A percentile compares a stretch with the other conserved stretches of the same genome.
These are phyloP conservation scores for Mycena sanguinolenta DNA, from an alignment of 768 basidiomycete species.

Conservation along the genomic window DNA sequence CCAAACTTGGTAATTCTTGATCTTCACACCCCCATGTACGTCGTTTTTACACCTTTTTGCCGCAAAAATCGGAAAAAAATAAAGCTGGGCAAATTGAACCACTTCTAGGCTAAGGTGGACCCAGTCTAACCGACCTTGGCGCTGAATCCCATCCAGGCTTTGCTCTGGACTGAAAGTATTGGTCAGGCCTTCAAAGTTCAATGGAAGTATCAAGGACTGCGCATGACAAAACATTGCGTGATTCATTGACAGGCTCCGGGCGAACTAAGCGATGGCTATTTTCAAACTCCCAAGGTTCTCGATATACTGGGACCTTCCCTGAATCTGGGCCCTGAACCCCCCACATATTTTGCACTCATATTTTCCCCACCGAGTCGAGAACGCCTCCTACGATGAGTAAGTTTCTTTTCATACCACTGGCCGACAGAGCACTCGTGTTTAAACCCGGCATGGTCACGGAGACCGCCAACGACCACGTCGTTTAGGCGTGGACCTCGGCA, in stretches of 20 bases:
- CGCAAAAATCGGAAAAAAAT: background rate
- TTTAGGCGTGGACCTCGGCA: background rate
- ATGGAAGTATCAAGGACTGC: background rate
- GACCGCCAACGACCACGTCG: background rate
- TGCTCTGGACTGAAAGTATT: background rate
- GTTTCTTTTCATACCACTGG: background rate
- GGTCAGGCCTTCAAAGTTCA: too few species aligned
- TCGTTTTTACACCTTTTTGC: background rate
- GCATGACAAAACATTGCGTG: constrained; percentile 1
- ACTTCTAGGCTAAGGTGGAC: background rate
- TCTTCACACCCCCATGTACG: background rate
- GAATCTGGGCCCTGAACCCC: background rate
- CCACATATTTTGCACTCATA: background rate
- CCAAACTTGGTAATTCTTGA: constrained; percentile 21
- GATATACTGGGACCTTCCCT: background rate
- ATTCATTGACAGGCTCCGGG: background rate
- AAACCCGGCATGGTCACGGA: background rate
- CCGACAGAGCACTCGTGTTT: background rate
- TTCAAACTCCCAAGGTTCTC: background rate
- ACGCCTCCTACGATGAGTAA: background rate
- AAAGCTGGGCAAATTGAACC: background rate
- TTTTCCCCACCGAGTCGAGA: background rate
- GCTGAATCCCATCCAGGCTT: background rate
- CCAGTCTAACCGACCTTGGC: background rate
- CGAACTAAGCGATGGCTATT: background rate